These are phyloP conservation scores for Theobroma grandiflorum DNA, from an alignment of 441 rosid species.

Conservation along the genomic window DNA sequence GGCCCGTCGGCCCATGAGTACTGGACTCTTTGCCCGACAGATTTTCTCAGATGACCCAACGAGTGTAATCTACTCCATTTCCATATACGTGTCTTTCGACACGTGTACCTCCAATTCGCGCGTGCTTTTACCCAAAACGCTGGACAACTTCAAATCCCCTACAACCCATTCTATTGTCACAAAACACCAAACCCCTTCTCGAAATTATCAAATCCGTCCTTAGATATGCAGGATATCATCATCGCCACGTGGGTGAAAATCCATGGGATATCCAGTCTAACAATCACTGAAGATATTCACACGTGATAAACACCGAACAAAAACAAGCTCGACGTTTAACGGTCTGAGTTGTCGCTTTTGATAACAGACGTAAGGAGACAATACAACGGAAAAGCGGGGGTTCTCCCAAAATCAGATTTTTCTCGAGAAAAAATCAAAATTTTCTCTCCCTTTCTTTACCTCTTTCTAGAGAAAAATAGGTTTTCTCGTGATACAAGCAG, in stretches of 20 bases:
- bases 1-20: too few relatives aligned
- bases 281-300: background rate
- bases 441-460: background rate
- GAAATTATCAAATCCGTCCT: background rate
- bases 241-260: background rate
- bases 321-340: background rate
- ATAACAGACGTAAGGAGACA: background rate
- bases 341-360: background rate
- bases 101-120: background rate
- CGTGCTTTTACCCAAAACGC: background rate
- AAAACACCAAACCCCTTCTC: background rate
- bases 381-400: constrained; percentile 2
- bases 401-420: background rate
- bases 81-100: background rate
- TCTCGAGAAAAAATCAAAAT: background rate
- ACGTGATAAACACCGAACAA: background rate
- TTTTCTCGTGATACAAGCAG: constrained; percentile 11
- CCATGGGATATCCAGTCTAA: background rate
- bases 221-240: background rate
- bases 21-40: background rate
- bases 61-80: too few relatives aligned
- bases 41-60: background rate
- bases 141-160: background rate
- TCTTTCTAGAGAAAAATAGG: background rate
- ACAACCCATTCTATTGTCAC: background rate